Base-by-base conservation (phyloP, 2,329 filamentous ascomycete species). In the Talaromyces sp. region DNA sequence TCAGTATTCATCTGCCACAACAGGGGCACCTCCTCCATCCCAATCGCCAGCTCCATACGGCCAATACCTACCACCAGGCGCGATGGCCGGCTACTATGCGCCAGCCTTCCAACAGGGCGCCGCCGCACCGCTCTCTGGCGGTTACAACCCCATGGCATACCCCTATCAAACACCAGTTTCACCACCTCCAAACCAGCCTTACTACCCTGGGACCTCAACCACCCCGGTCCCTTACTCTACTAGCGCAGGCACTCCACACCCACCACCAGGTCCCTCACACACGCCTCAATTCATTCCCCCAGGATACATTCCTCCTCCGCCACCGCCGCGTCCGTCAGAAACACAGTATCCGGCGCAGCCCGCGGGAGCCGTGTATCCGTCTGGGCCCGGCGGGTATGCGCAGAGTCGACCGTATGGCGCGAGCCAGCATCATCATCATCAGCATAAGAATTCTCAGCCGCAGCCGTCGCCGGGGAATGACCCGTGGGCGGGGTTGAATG, bases 401-500 rank as follows among this genome's bases (percentile, higher is more conserved):
- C 78, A 80, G 55, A 71, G 71, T 51, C 77, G 79, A 59, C 77
- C 77, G 21, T 73, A 77, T 62, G 70, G 70, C 32, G 65, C 67
- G 41, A 69, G 70, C 61, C 71, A 73, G 38, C 74, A 75, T 58
- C 72, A 73, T 62, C 43, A 46, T 24, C 72, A 26, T 26, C 26
- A n/a, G n/a, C n/a, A 72, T 53, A 65, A 68, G 21, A 67, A 68
- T 58, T 65, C 70, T 55, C 71, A 72, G 56, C 66, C 71, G 32
- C 64, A 71, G 57, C 70, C 72, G 55, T 56, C 41, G 26, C 68
- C 67, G 50, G 63, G 69, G 12, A 67, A 69, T 63, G 86, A 91
- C 78, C 88, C 87, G 8, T 91, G 87, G 87, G 86, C 87, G 17
- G 88, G 87, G 4, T 72, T 91, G 65, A 88, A 83, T 75, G 83